A percentile compares a stretch with the other conserved stretches of the same genome.
Evolutionary conservation across 2,329 filamentous ascomycete species (phyloP).

Genomic region (Pestalotiopsis fici): DNA sequence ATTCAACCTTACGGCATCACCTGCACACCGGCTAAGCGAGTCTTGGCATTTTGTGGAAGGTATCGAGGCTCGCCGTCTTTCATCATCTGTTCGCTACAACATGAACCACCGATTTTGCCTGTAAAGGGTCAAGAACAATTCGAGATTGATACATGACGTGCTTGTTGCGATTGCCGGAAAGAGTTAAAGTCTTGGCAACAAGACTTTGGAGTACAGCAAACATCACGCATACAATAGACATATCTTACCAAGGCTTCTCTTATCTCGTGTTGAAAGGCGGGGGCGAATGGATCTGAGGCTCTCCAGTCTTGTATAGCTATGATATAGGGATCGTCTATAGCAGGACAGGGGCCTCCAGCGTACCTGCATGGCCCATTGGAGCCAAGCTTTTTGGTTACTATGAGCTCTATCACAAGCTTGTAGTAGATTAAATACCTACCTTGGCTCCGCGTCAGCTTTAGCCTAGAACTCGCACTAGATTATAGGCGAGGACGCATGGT

Average conservation of each 20-base stretch:
- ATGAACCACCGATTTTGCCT: neutral
- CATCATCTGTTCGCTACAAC: neutral
- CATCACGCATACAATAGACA: neutral
- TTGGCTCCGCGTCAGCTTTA: conserved; percentile 8
- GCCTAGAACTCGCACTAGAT: neutral
- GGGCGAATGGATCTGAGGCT: neutral
- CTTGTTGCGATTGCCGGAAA: neutral
- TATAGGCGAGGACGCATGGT: neutral
- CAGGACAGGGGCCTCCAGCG: neutral
- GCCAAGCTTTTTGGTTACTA: neutral
- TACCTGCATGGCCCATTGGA: conserved; percentile 1
- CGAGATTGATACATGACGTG: neutral
- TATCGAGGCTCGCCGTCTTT: neutral
- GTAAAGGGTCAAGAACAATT: neutral
- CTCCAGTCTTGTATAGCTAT: neutral
- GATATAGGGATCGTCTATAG: neutral
- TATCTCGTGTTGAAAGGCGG: neutral
- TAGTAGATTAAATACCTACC: conserved; percentile 1
- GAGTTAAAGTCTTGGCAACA: neutral
- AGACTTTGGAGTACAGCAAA: neutral
- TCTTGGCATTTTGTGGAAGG: conserved; percentile 5
- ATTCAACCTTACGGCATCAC: neutral
- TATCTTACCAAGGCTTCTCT: neutral
- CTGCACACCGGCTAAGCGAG: neutral
- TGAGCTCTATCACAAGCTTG: neutral